A percentile compares a stretch with the other conserved stretches of the same genome.
Evolutionary conservation across 805 yeast genomes (phyloP).

Genomic region (Grigorovia yakushimaensis): DNA sequence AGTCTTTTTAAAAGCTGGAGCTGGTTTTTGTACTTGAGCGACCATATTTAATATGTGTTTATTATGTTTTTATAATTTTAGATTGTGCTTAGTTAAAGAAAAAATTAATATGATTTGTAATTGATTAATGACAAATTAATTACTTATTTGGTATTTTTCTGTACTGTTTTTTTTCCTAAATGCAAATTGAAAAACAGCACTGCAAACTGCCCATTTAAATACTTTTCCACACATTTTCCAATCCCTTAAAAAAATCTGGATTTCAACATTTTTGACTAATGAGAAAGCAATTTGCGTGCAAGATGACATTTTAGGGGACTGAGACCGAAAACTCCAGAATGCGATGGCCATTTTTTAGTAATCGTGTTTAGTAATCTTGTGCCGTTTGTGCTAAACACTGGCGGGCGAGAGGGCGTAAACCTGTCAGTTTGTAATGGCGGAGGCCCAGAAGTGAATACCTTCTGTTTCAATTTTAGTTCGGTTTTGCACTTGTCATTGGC

Average conservation of each 20-base stretch:
- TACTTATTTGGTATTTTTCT: background rate
- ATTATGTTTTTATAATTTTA: background rate
- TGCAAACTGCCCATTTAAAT: background rate
- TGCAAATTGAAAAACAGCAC: background rate
- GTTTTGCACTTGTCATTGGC: too few relatives aligned
- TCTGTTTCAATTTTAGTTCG: too few relatives aligned
- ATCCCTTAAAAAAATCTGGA: background rate
- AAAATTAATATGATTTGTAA: too few relatives aligned
- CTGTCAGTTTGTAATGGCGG: too few relatives aligned
- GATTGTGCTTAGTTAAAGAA: too few relatives aligned
- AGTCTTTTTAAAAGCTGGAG: slow-evolving; percentile 91
- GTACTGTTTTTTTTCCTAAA: too few relatives aligned
- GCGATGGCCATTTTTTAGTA: background rate
- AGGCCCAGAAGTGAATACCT: too few relatives aligned
- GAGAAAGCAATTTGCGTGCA: background rate
- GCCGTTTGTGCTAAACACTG: too few relatives aligned
- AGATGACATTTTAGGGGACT: background rate
- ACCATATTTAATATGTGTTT: slow-evolving; percentile 60
- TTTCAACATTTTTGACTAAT: background rate
- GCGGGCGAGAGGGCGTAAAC: too few relatives aligned
- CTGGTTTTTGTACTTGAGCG: slow-evolving; percentile 87
- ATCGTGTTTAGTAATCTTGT: too few relatives aligned
- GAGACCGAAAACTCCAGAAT: background rate
- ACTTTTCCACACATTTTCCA: background rate
- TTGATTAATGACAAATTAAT: too few relatives aligned